Base-by-base conservation (phyloP, 345 rosid species). In the Orychophragmus violaceus region DNA sequence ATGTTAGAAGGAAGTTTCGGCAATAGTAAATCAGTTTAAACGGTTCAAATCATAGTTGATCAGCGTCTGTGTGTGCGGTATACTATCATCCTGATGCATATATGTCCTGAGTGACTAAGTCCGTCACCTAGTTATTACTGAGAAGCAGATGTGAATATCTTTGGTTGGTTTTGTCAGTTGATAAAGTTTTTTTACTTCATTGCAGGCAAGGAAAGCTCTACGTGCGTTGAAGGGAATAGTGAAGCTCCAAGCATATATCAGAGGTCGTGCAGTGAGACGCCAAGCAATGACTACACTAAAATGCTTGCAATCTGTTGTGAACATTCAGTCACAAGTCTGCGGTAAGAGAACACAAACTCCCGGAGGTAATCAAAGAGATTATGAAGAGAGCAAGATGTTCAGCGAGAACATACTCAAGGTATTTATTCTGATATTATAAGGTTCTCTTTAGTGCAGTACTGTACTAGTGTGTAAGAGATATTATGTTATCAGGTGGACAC, bases 161-260 rank as follows among this genome's bases (percentile, higher is more conserved):
- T 21, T 11, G 41, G 41, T 11, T 33, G 11, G 14, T 35, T n/a
- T 35, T 8, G 41, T 12, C 16, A 12, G 16, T 0, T 13, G 62
- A 30, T 58, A 27, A 39, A 10, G 23, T 22, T 48, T 8, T 44
- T 57, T 12, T 74, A 29, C 28, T 49, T 36, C 36, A 17, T 59
- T 77, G 71, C 66, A 92, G 98, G 96, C 98, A 42, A 86, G 87
- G 78, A 87, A 89, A 79, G 98, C 98, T 37, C 71, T 86, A 76
- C 76, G 85, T 68, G 98, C 98, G 11, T 50, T 93, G 74, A 93
- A 84, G 75, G 98, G 98, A 19, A 93, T 93, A 70, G 96, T 87
- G 63, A 86, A 64, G 82, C 97, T 93, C 18, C 98, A 93, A 76
- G 97, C 98, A 4, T 80, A 89, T 53, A 86, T 93, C 17, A 79